These are phyloP conservation scores for Tolypocladium album DNA, from an alignment of 2,329 filamentous ascomycete species.

Conservation along the genomic window DNA sequence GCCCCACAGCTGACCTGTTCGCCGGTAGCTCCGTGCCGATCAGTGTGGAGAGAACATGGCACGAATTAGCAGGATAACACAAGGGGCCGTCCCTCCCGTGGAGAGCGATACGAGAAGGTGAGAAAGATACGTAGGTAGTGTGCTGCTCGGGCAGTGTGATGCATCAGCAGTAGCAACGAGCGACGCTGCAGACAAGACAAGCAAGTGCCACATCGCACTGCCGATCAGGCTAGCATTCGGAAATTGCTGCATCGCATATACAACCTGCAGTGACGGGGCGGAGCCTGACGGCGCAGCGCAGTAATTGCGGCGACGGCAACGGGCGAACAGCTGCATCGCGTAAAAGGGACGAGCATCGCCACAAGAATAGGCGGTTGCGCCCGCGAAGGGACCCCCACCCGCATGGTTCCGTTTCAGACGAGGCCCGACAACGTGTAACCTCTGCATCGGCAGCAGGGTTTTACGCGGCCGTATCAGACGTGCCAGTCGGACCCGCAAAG, in stretches of 20 bases:
- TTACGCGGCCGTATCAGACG: background rate
- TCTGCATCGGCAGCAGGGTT: background rate
- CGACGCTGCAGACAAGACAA: background rate
- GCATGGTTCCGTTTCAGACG: background rate
- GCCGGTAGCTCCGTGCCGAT: background rate
- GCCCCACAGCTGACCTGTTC: conserved; percentile 15
- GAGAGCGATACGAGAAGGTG: background rate
- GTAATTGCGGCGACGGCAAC: background rate
- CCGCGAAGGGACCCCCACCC: background rate
- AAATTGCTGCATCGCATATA: background rate
- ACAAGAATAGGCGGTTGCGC: background rate
- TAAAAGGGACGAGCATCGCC: background rate
- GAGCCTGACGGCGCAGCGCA: background rate
- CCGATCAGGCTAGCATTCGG: background rate
- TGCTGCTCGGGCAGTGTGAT: background rate
- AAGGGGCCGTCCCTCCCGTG: background rate
- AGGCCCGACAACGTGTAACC: background rate
- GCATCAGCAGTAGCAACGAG: background rate
- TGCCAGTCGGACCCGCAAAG: background rate
- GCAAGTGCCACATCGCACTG: background rate
- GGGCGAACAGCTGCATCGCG: background rate
- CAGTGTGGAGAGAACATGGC: background rate
- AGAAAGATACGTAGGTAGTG: too few relatives aligned
- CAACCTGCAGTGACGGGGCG: background rate
- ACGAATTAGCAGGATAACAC: background rate